Evolutionary conservation across 257 asterid genomes (phyloP), one percentile per base, ranked within the genome.

Genomic region (Solanum lycopersicoides): DNA sequence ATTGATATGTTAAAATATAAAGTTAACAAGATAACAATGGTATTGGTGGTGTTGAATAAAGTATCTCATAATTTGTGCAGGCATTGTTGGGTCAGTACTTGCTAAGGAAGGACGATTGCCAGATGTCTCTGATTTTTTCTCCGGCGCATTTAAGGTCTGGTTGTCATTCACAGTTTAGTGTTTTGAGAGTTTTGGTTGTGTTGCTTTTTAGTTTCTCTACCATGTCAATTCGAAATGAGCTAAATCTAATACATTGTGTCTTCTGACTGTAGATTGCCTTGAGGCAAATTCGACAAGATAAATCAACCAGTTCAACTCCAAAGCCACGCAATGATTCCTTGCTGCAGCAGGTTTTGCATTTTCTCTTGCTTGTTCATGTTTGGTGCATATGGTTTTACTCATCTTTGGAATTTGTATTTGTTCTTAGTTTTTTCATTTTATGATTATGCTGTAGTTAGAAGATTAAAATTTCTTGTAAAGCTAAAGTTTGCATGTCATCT

Each of bases 91-190:
- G 76, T 93, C 99, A 2, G 91, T 93, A 90, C 93, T 95, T 89
- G 95, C 95, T 75, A 94, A 93, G 88, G 98, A 96, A 88, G 99
- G 96, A 45, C 92, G 94, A 41, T 3, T 92, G 72, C 86, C 97
- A 50, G 85, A 32, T 76, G 91, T 93, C 30, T 89, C 97, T 66
- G 98, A 94, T 88, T 87, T 94, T 72, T 74, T 93, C 87, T 91
- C 97, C 12, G 95, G 98, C 83, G 97, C 98, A 84, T 92, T 91
- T 59, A 97, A 95, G 98, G 99, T 97, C 86, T 85, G 82, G 53
- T 86, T 71, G 30, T 42, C 47, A 23, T 89, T 82, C 60, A 86
- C 44, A 14, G 39, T 42, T n/a, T 28, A 85, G 72, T 69, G 32
- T 47, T 56, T 53, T 18, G 32, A 83, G 44, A 42, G 68, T 21